Evolutionary conservation across 179 eudicot genomes (phyloP).

Genomic region (Carnegiea gigantea): DNA sequence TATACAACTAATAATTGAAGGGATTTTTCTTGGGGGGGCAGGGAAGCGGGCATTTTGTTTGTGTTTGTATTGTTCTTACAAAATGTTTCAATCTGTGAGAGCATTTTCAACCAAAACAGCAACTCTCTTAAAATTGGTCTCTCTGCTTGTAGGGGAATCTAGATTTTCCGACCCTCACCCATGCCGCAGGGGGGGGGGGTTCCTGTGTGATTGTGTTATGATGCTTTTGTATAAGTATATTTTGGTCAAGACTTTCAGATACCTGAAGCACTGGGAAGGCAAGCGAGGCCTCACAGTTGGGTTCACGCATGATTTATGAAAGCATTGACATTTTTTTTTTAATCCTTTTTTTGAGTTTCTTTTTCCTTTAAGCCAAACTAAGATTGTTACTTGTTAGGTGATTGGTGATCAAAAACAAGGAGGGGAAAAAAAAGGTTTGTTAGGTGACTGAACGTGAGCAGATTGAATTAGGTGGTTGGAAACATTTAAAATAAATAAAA

Average conservation of each 20-base stretch:
- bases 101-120: too few relatives aligned
- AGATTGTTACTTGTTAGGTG: not conserved
- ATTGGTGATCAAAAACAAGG: too few relatives aligned
- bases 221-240: not conserved
- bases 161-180: too few relatives aligned
- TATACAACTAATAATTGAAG: not conserved
- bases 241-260: not conserved
- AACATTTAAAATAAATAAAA: not conserved
- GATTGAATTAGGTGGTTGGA: not conserved
- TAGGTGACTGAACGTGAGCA: not conserved
- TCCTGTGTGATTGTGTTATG: too few relatives aligned
- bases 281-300: slow-evolving; percentile 9
- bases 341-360: not conserved
- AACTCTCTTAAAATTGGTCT: too few relatives aligned
- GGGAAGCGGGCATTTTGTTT: too few relatives aligned
- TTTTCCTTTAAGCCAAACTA: not conserved
- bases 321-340: not conserved
- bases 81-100: too few relatives aligned
- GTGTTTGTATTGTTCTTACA: not conserved
- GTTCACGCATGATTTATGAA: slow-evolving; percentile 2
- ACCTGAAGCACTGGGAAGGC: slow-evolving; percentile 7
- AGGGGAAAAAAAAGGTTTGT: too few relatives aligned
- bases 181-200: too few relatives aligned
- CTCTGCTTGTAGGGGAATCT: too few relatives aligned
- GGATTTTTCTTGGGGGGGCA: not conserved